Evolutionary conservation across 2,329 filamentous ascomycete species (phyloP).

Genomic region (Fusarium solani-melongenae): DNA sequence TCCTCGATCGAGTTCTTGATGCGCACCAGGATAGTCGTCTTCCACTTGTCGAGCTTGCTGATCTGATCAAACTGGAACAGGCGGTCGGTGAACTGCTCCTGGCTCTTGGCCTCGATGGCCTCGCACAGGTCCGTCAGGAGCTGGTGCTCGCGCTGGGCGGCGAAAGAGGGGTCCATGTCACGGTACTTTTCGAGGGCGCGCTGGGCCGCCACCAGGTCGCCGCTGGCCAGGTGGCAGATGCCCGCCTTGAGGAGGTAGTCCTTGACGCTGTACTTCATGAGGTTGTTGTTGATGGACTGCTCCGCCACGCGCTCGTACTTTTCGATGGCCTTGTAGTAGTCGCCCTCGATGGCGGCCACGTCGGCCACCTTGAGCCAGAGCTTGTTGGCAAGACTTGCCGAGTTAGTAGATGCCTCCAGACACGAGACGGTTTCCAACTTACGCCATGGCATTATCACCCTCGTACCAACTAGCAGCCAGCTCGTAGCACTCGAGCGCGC

Average conservation of each 20-base stretch:
- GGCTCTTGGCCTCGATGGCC: slow-evolving; percentile 80
- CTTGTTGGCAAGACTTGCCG: slow-evolving; percentile 85
- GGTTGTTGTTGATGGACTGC: slow-evolving; percentile 84
- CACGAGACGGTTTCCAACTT: slow-evolving; percentile 50
- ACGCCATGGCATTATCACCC: slow-evolving; percentile 85
- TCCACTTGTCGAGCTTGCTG: slow-evolving; percentile 96
- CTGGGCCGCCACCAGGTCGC: slow-evolving; percentile 81
- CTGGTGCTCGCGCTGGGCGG: slow-evolving; percentile 81
- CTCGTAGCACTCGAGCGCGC: slow-evolving; percentile 85
- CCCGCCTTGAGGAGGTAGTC: slow-evolving; percentile 96
- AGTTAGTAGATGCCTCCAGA: not conserved
- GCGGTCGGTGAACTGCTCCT: slow-evolving; percentile 86
- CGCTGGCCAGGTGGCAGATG: slow-evolving; percentile 82
- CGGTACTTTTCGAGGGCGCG: slow-evolving; percentile 85
- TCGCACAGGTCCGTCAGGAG: slow-evolving; percentile 81
- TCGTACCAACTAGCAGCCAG: slow-evolving; percentile 91
- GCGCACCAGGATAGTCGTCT: slow-evolving; percentile 84
- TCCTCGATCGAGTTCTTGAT: slow-evolving; percentile 86
- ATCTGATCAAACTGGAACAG: slow-evolving; percentile 91
- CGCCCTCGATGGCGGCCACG: slow-evolving; percentile 80
- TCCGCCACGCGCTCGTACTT: slow-evolving; percentile 87
- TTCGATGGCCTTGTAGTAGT: slow-evolving; percentile 86
- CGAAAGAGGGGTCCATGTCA: slow-evolving; percentile 82
- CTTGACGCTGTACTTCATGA: slow-evolving; percentile 95
- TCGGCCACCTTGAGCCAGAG: slow-evolving; percentile 93